Evolutionary conservation across 1,284 basidiomycete species (phyloP).

Genomic region (Spongispora temasekensis): DNA sequence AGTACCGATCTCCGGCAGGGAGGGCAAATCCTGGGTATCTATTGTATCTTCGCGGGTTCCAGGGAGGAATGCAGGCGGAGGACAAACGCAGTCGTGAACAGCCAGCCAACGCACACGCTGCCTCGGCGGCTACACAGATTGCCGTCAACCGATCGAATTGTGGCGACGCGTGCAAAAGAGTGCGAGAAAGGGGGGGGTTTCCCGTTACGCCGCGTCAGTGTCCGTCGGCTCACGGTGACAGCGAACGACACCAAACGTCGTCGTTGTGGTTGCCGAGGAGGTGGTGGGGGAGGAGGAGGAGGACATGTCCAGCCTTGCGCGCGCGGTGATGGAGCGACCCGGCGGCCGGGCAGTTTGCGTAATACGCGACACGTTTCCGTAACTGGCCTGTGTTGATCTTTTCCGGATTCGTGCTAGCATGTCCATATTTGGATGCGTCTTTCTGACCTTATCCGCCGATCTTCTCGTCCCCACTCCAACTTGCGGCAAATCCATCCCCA

Average conservation of each 20-base stretch:
- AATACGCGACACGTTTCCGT: slow-evolving; percentile 15
- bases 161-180: too few species aligned
- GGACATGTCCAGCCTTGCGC: too few species aligned
- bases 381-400: slow-evolving; percentile 33
- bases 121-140: not conserved
- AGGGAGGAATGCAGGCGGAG: not conserved
- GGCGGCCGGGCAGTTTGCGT: slow-evolving; percentile 3
- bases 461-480: slow-evolving; percentile 30
- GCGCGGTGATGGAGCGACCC: not conserved
- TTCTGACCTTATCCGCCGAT: slow-evolving; percentile 39
- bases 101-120: not conserved
- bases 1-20: slow-evolving; percentile 19
- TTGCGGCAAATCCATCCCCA: slow-evolving; percentile 32
- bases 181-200: too few species aligned
- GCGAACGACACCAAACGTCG: too few species aligned
- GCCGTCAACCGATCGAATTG: too few species aligned
- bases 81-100: slow-evolving; percentile 2
- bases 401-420: slow-evolving; percentile 13
- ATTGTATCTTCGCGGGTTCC: slow-evolving; percentile 27
- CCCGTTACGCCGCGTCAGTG: too few species aligned
- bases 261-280: too few species aligned
- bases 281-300: not conserved
- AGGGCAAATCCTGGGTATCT: slow-evolving; percentile 26
- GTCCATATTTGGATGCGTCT: slow-evolving; percentile 6
- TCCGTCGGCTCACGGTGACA: too few species aligned